Conservation (phyloP, 306 rosid genomes). For the Vachellia pachyceras region DNA sequence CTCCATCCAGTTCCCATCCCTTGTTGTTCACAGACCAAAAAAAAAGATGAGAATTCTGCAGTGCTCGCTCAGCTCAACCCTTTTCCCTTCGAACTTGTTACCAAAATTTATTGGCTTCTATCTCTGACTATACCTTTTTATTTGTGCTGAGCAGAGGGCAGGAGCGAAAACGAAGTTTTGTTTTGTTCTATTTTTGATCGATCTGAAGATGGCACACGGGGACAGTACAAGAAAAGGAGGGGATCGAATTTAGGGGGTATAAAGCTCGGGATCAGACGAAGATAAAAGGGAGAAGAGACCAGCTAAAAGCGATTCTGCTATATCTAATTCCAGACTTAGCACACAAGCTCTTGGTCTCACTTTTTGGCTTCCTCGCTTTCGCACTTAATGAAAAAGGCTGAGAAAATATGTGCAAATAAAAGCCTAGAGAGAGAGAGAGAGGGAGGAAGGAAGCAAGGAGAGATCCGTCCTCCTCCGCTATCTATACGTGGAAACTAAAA, state of each 20-base stretch:
- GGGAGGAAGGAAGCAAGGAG: no score
- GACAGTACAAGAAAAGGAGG: conserved; percentile 68
- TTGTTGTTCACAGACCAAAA: conserved; percentile 32
- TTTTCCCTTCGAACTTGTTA: background rate
- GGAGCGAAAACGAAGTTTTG: conserved; percentile 42
- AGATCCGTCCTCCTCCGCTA: conserved; percentile 14
- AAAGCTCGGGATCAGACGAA: conserved; percentile 55
- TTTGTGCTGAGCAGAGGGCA: conserved; percentile 19
- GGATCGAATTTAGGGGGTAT: conserved; percentile 36
- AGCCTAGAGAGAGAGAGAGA: conserved; percentile 47
- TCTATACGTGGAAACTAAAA: no score
- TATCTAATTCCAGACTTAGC: no score
- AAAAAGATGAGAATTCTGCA: background rate
- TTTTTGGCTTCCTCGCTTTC: background rate
- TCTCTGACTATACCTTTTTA: conserved; percentile 36
- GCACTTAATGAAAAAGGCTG: conserved; percentile 40
- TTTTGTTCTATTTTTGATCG: conserved; percentile 45
- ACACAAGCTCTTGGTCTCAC: background rate
- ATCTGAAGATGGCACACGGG: conserved; percentile 52
- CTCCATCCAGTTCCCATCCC: conserved; percentile 95
- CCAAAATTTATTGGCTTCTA: conserved; percentile 14
- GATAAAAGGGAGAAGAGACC: conserved; percentile 41
- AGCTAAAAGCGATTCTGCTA: conserved; percentile 36
- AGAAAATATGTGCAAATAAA: conserved; percentile 49
- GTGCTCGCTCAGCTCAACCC: background rate